Evolutionary conservation across 768 basidiomycete genomes (phyloP).

Genomic region (Auricularia auricula-judae): DNA sequence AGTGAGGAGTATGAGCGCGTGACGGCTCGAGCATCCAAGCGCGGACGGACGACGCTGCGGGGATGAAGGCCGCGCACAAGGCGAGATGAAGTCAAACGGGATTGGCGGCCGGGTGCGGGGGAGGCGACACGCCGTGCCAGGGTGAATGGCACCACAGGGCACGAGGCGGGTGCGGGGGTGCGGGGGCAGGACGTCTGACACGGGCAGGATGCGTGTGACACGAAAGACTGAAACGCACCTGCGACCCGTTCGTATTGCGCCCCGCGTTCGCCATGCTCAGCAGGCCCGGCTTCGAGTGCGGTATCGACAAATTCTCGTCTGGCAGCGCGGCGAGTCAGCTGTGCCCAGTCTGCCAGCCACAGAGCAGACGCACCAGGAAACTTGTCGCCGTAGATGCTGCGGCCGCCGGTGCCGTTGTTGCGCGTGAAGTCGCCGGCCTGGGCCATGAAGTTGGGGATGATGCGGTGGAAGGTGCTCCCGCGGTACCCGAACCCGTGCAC

Average conservation of each 20-base stretch:
- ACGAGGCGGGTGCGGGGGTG: not conserved
- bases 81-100: no score
- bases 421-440: slow-evolving; percentile 84
- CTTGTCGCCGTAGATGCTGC: slow-evolving; percentile 64
- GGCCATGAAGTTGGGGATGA: slow-evolving; percentile 57
- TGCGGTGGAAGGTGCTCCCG: slow-evolving; percentile 33
- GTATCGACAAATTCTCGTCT: slow-evolving; percentile 79
- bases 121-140: no score
- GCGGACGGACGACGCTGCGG: no score
- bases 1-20: no score
- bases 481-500: slow-evolving; percentile 61
- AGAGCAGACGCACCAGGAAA: slow-evolving; percentile 38
- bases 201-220: not conserved
- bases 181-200: slow-evolving; percentile 16
- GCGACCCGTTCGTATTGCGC: slow-evolving; percentile 70
- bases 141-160: no score
- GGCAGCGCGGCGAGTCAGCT: not conserved
- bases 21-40: no score
- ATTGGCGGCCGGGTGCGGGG: no score
- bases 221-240: slow-evolving; percentile 17
- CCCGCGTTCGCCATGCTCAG: slow-evolving; percentile 78
- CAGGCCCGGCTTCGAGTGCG: slow-evolving; percentile 59
- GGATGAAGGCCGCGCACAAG: no score
- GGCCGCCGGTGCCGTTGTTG: slow-evolving; percentile 64
- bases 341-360: no score